Base-by-base conservation (phyloP, 2,329 filamentous ascomycete species). In the Knufia petricola region DNA sequence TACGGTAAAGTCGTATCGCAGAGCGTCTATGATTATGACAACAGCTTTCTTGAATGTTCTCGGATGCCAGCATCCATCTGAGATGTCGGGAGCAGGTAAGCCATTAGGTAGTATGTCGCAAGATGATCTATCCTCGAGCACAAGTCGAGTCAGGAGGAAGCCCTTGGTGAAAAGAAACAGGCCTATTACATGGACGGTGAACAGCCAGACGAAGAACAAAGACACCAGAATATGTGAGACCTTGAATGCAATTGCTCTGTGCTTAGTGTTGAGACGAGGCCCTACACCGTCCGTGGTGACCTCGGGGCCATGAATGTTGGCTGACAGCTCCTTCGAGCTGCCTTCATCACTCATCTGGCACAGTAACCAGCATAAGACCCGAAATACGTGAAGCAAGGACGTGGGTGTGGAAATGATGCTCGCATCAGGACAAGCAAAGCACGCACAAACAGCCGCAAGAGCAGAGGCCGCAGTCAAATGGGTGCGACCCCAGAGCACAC, bases 1-100 rank as follows among this genome's bases (percentile, higher is more conserved):
- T 9, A 96, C 79, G 0, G 90, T 94, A 60, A 98, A 98, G 66
- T 98, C 92, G 68, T 98, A 98, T 52, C 92, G 84, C 50, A 98
- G 75, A 46, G 92, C 92, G 66, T 98, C 92, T 50, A 98, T 84
- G 44, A 98, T 71, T 49, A 98, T 78, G 20, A 98, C 77, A 40
- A 98, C 82, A 9, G 90, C 89, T 63, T 89, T 92, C 54, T 94
- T 79, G 63, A 96, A 98, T 1, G 81, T 86, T 69, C 87, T 94
- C 28, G 88, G 87, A 64, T 96, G 88, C 92, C 92, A 98, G 74
- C 92, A 98, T 55, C 92, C 92, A 50, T 75, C 72, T 19, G 78
- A 64, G 19, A 66, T 65, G 32, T 69, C 68, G 1, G 67, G 58
- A 36, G 43, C 36, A 15, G 56, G 60, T 50, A 69, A n/a, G 19